Conservation (phyloP, 2,329 filamentous ascomycete genomes). For the Diaporthe vexans region DNA sequence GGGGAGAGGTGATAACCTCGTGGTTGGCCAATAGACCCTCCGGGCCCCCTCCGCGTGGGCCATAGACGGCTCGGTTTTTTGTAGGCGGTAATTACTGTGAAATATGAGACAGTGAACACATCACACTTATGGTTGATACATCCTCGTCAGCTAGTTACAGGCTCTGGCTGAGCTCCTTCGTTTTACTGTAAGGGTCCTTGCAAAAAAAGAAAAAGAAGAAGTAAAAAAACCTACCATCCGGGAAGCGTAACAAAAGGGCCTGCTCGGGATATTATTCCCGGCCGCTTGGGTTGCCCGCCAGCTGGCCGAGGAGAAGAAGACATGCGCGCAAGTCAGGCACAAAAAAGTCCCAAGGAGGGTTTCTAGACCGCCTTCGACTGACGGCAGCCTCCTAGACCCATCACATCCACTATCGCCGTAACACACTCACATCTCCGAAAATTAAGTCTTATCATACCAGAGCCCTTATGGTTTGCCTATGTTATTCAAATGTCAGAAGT, state of each 20-base stretch:
- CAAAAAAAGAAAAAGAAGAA: too few relatives aligned
- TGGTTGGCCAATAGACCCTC: background rate
- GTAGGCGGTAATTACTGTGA: slow-evolving; percentile 15
- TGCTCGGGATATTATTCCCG: background rate
- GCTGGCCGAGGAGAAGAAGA: background rate
- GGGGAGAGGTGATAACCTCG: background rate
- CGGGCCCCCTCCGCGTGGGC: too few relatives aligned
- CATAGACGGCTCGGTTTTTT: background rate
- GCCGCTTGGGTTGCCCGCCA: background rate
- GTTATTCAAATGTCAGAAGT: too few relatives aligned
- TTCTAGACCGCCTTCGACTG: too few relatives aligned
- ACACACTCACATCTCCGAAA: too few relatives aligned
- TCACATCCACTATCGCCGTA: too few relatives aligned
- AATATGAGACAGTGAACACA: slow-evolving; percentile 19
- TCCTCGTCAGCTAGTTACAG: background rate
- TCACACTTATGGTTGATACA: background rate
- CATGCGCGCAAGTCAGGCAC: background rate
- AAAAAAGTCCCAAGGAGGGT: background rate
- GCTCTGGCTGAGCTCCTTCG: rapidly evolving
- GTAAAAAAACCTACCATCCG: background rate
- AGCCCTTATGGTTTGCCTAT: too few relatives aligned
- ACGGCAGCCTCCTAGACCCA: too few relatives aligned
- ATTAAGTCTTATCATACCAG: too few relatives aligned
- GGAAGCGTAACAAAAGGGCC: background rate
- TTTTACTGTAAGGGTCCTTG: background rate